Percentiles rank a stretch among this genome's conserved stretches.
Evolutionary conservation across 192 early-diverging fungal genomes (phyloP).

Genomic region (Linnemannia schmuckeri): DNA sequence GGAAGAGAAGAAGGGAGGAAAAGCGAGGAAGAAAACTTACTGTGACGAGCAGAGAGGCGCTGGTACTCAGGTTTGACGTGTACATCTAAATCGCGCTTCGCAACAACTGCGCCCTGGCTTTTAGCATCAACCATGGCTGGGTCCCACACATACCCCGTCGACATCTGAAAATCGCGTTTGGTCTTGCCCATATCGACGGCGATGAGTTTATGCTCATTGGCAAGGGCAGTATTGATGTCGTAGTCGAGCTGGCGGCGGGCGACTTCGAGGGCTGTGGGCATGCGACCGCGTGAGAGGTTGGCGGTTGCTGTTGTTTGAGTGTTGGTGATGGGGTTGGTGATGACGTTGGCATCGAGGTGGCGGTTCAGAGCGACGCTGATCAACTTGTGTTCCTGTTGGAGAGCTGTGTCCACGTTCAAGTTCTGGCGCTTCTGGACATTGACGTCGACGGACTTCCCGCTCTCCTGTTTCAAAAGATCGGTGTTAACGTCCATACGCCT

Average conservation of each 20-base stretch:
- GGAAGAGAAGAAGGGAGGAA: background rate
- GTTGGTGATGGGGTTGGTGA: background rate
- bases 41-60: background rate
- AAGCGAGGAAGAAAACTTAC: background rate
- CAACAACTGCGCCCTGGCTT: background rate
- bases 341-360: background rate
- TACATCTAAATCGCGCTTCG: background rate
- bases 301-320: background rate
- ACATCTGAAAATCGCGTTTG: slow-evolving; percentile 6
- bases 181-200: background rate
- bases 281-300: background rate
- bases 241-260: background rate
- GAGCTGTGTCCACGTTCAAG: background rate
- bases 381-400: background rate
- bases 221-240: background rate
- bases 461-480: background rate
- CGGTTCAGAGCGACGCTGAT: background rate
- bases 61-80: background rate
- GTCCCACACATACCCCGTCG: background rate
- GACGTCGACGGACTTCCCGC: background rate
- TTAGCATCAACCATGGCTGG: background rate
- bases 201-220: background rate
- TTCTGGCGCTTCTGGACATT: background rate
- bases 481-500: background rate
- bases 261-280: background rate